These are phyloP conservation scores for Penicillium concentricum DNA, from an alignment of 2,329 filamentous ascomycete species.

Conservation along the genomic window DNA sequence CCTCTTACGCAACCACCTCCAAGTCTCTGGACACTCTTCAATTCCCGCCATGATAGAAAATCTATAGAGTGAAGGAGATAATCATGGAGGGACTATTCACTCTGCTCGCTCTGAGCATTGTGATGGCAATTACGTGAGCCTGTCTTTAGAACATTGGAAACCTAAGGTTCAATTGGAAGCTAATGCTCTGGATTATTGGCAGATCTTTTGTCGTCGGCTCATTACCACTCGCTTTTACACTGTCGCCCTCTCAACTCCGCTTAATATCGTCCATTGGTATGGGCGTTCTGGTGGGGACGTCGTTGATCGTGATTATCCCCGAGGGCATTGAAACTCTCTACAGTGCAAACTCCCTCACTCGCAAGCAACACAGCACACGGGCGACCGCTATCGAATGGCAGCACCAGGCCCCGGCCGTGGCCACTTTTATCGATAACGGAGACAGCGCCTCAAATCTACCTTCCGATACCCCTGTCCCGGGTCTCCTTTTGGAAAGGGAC, in stretches of 20 bases:
- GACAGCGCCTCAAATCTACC: not conserved
- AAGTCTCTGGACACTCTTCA: not conserved
- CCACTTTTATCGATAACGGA: slow-evolving; percentile 7
- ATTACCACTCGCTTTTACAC: slow-evolving; percentile 81
- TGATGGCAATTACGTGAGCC: slow-evolving; percentile 64
- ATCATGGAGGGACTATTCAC: slow-evolving; percentile 63
- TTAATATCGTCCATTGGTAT: slow-evolving; percentile 90
- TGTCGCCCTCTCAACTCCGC: slow-evolving; percentile 83
- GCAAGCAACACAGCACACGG: slow-evolving; percentile 33
- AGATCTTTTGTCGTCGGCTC: slow-evolving; percentile 94
- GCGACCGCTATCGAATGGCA: slow-evolving; percentile 31
- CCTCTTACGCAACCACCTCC: slow-evolving; percentile 5
- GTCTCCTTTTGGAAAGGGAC: slow-evolving; percentile 14
- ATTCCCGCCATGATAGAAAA: slow-evolving; percentile 26
- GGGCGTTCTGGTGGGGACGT: slow-evolving; percentile 90
- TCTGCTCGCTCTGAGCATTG: slow-evolving; percentile 62
- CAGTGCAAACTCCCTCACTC: slow-evolving; percentile 46
- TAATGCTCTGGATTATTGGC: slow-evolving; percentile 7
- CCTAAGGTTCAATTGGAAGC: not conserved
- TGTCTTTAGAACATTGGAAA: not conserved
- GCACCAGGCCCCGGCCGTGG: slow-evolving; percentile 22
- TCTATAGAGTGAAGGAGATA: slow-evolving; percentile 35
- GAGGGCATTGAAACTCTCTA: slow-evolving; percentile 93
- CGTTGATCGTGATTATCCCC: slow-evolving; percentile 94
- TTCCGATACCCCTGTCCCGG: slow-evolving; percentile 11